Conservation (phyloP, 148 eudicot genomes). For the Linanthus parryae region DNA sequence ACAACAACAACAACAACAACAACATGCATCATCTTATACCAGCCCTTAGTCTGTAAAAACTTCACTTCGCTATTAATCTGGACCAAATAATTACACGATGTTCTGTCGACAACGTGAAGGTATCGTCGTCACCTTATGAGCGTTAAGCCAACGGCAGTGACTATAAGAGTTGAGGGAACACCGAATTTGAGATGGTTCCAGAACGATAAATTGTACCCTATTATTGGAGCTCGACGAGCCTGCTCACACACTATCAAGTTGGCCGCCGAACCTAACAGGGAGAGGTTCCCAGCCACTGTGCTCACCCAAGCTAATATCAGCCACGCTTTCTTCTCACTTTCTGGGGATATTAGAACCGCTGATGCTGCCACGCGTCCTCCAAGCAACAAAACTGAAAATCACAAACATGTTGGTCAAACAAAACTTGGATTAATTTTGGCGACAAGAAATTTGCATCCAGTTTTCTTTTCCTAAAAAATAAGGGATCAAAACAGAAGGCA, state of each 20-base stretch:
- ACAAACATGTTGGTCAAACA: background rate
- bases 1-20: too few species aligned
- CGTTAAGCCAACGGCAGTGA: slow-evolving; percentile 68
- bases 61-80: too few species aligned
- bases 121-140: slow-evolving; percentile 41
- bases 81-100: too few species aligned
- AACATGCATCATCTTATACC: too few species aligned
- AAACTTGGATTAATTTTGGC: background rate
- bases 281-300: slow-evolving; percentile 85
- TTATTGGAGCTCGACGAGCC: slow-evolving; percentile 65
- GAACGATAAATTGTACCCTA: slow-evolving; percentile 65
- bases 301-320: slow-evolving; percentile 93
- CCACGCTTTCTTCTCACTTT: slow-evolving; percentile 80
- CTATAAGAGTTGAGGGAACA: slow-evolving; percentile 78
- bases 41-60: too few species aligned
- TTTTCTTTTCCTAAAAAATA: too few species aligned
- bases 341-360: slow-evolving; percentile 65
- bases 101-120: too few species aligned
- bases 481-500: too few species aligned
- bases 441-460: too few species aligned
- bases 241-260: slow-evolving; percentile 93
- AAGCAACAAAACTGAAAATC: slow-evolving; percentile 55
- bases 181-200: slow-evolving; percentile 89
- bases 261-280: slow-evolving; percentile 88
- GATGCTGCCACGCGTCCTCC: slow-evolving; percentile 82